These are phyloP conservation scores for Marasmius sp. DNA, from an alignment of 1,284 basidiomycete genomes.

Conservation along the genomic window DNA sequence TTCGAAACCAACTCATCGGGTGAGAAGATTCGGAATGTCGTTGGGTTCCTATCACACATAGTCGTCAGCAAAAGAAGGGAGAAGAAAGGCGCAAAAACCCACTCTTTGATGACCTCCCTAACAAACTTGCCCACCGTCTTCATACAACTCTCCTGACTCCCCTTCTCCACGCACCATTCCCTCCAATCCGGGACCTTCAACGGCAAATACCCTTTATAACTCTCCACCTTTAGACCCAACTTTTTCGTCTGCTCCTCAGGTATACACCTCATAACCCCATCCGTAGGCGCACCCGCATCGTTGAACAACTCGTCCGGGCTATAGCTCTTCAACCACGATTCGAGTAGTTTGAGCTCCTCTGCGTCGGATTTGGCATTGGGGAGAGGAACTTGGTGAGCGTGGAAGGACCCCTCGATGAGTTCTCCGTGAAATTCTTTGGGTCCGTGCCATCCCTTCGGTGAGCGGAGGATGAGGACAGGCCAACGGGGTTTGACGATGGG, in stretches of 20 bases:
- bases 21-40: conserved; percentile 85
- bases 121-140: conserved; percentile 66
- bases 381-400: conserved; percentile 80
- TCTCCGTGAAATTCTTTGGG: conserved; percentile 67
- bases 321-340: conserved; percentile 73
- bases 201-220: conserved; percentile 62
- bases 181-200: conserved; percentile 71
- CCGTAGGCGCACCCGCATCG: conserved; percentile 46
- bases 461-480: conserved; percentile 83
- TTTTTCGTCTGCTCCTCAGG: conserved; percentile 54
- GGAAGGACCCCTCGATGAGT: conserved; percentile 77
- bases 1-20: conserved; percentile 90
- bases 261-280: conserved; percentile 55
- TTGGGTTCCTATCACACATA: conserved; percentile 55
- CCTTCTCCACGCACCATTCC: conserved; percentile 50
- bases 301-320: conserved; percentile 63
- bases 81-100: conserved; percentile 17
- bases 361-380: conserved; percentile 63
- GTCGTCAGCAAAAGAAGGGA: neutral
- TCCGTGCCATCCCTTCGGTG: conserved; percentile 79
- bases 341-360: conserved; percentile 63
- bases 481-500: conserved; percentile 83
- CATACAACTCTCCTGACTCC: conserved; percentile 74
- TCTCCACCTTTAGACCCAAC: conserved; percentile 67
- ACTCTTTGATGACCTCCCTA: conserved; percentile 57